Percentiles rank a stretch among this genome's conserved stretches.
These are phyloP conservation scores for Leccinum disarticulatum DNA, from an alignment of 768 basidiomycete genomes.

Conservation along the genomic window DNA sequence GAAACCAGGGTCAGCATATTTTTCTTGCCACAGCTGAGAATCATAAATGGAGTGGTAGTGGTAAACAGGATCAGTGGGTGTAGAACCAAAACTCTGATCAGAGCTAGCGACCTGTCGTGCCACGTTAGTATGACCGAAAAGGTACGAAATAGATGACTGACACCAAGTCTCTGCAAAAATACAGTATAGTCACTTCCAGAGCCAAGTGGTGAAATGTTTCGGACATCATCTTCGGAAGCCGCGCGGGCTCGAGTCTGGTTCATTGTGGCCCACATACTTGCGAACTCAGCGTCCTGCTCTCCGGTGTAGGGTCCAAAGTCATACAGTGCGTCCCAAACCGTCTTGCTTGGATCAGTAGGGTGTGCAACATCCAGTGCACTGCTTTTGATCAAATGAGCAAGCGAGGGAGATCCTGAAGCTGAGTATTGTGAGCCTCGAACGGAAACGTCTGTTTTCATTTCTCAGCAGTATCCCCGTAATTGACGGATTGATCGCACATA, in stretches of 20 bases:
- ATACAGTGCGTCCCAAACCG: conserved; percentile 58
- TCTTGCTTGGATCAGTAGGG: conserved; percentile 48
- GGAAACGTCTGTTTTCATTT: conserved; percentile 44
- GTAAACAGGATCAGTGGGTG: conserved; percentile 56
- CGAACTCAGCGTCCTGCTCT: conserved; percentile 42
- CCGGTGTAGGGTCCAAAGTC: conserved; percentile 54
- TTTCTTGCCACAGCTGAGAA: conserved; percentile 66
- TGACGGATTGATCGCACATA: too few relatives aligned
- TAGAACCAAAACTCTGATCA: conserved; percentile 30
- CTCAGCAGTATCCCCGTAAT: conserved; percentile 1
- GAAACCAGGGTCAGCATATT: conserved; percentile 75
- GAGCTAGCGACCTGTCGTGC: conserved; percentile 33
- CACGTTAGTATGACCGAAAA: background rate
- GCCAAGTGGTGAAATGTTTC: conserved; percentile 59
- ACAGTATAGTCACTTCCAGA: conserved; percentile 90
- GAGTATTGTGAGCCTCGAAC: conserved; percentile 55
- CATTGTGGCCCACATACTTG: conserved; percentile 39
- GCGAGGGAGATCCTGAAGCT: conserved; percentile 57
- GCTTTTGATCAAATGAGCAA: conserved; percentile 55
- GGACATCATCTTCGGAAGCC: conserved; percentile 31
- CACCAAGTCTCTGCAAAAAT: conserved; percentile 78
- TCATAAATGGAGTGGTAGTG: conserved; percentile 80
- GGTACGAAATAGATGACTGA: conserved; percentile 31
- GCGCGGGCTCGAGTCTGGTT: conserved; percentile 23
- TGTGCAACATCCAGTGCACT: conserved; percentile 58